A percentile compares a stretch with the other conserved stretches of the same genome.
Evolutionary conservation across 2,329 filamentous ascomycete species (phyloP).

Genomic region (Colletotrichum agaves): DNA sequence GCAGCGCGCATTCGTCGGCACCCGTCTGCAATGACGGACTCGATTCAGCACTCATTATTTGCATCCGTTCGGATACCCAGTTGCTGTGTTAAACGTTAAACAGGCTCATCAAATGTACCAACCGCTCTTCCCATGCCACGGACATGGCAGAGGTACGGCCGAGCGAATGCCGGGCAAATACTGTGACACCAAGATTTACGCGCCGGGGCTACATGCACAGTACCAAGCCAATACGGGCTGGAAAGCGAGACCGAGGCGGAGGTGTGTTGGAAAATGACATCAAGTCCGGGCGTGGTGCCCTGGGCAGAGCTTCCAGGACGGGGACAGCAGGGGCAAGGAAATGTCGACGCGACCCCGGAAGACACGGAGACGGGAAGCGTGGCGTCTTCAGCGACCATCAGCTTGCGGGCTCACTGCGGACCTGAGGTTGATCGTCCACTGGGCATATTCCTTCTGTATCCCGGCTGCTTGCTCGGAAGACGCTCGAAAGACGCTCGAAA

Average conservation of each 20-base stretch:
- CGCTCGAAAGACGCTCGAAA: not conserved
- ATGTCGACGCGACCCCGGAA: constrained; percentile 30
- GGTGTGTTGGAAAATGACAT: constrained; percentile 36
- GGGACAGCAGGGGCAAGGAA: constrained; percentile 27
- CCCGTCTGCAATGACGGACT: constrained; percentile 1
- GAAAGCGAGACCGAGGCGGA: constrained; percentile 31
- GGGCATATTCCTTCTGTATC: not conserved
- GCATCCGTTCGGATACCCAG: not conserved
- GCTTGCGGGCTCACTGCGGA: constrained; percentile 10
- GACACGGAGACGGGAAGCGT: constrained; percentile 27
- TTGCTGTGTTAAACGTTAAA: not conserved
- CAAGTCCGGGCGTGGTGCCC: constrained; percentile 28
- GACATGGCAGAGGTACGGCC: not conserved
- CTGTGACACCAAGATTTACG: constrained; percentile 13
- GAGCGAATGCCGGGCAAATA: constrained; percentile 19
- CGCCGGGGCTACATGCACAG: constrained; percentile 14
- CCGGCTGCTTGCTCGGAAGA: not conserved
- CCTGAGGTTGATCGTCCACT: not conserved
- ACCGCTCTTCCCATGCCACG: not conserved
- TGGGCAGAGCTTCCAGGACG: constrained; percentile 30
- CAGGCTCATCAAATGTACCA: too few species aligned
- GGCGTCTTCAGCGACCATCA: constrained; percentile 33
- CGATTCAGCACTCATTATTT: not conserved
- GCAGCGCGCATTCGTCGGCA: constrained; percentile 7
- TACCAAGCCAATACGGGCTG: constrained; percentile 27